A percentile compares a stretch with the other conserved stretches of the same genome.
phyloP scores from a whole-genome alignment of 2,329 filamentous ascomycete genomes.

The Bipolaris oryzae region DNA sequence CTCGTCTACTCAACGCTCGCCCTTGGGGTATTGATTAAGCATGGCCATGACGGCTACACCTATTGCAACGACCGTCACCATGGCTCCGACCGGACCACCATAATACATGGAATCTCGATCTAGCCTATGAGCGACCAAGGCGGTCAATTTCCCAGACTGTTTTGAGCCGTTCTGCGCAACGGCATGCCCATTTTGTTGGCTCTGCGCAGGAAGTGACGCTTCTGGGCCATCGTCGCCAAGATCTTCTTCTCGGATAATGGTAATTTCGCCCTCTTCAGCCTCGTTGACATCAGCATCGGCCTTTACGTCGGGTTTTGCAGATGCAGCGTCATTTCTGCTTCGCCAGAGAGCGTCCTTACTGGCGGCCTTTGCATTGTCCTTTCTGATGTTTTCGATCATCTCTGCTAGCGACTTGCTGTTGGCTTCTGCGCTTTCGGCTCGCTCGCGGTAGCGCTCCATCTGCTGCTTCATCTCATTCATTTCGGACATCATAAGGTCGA shows the following conservation, averaged over 20 bases:
- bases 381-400: conserved; percentile 83
- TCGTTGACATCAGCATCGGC: conserved; percentile 29
- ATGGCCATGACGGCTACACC: conserved; percentile 51
- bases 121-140: conserved; percentile 33
- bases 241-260: conserved; percentile 44
- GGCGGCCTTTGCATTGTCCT: conserved; percentile 62
- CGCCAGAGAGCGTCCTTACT: conserved; percentile 36
- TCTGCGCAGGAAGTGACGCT: conserved; percentile 22
- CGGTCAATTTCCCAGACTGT: conserved; percentile 30
- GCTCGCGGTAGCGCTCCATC: conserved; percentile 75
- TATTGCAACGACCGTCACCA: conserved; percentile 49
- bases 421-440: conserved; percentile 79
- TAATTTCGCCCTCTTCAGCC: conserved; percentile 44
- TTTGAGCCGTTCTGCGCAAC: conserved; percentile 29
- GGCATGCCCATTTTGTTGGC: conserved; percentile 41
- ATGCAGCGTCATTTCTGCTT: conserved; percentile 33
- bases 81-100: conserved; percentile 47
- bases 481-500: conserved; percentile 78
- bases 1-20: conserved; percentile 49
- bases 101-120: conserved; percentile 43
- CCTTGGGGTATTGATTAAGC: conserved; percentile 53
- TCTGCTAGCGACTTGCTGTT: conserved; percentile 82
- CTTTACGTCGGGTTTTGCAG: conserved; percentile 11
- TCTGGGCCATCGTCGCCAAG: conserved; percentile 33
- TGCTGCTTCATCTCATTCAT: conserved; percentile 82